A percentile compares a stretch with the other conserved stretches of the same genome.
Evolutionary conservation across 768 basidiomycete genomes (phyloP).

Genomic region (Pulveroboletus sp.): DNA sequence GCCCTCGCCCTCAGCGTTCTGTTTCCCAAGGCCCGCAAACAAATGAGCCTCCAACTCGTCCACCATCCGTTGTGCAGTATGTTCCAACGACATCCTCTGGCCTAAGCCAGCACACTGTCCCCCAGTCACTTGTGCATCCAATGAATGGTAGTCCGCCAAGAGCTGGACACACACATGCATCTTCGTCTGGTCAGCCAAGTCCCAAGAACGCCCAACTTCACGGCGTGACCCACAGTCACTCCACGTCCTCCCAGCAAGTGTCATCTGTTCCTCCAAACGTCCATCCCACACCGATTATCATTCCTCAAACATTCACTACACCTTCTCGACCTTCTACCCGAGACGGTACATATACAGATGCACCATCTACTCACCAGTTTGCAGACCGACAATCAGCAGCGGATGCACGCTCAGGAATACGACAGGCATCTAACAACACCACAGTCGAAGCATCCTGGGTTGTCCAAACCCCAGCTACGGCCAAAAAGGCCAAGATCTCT

Average conservation of each 20-base stretch:
- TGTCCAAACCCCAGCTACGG: constrained; percentile 28
- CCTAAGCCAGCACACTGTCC: constrained; percentile 15
- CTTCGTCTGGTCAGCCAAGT: constrained; percentile 23
- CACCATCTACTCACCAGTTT: constrained; percentile 1
- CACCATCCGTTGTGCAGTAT: constrained; percentile 21
- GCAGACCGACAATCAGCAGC: constrained; percentile 9
- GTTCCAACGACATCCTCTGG: constrained; percentile 1
- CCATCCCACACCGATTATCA: constrained; percentile 21
- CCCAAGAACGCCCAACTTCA: constrained; percentile 21
- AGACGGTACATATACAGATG: constrained; percentile 14
- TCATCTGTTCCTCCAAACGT: constrained; percentile 17
- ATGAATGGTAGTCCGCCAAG: constrained; percentile 14
- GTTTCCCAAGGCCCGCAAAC: constrained; percentile 24
- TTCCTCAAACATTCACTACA: constrained; percentile 16
- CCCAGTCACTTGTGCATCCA: constrained; percentile 20
- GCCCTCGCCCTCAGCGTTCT: constrained; percentile 29
- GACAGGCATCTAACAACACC: constrained; percentile 14
- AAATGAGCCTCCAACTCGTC: constrained; percentile 24
- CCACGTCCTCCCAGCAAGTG: constrained; percentile 12
- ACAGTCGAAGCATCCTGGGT: constrained; percentile 32
- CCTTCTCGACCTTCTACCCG: constrained; percentile 30
- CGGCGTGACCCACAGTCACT: constrained; percentile 7
- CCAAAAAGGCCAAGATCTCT: constrained; percentile 16
- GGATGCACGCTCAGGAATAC: constrained; percentile 11
- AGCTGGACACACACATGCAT: constrained; percentile 7